Evolutionary conservation across 345 rosid species (phyloP).

Genomic region (Abelmoschus esculentus): DNA sequence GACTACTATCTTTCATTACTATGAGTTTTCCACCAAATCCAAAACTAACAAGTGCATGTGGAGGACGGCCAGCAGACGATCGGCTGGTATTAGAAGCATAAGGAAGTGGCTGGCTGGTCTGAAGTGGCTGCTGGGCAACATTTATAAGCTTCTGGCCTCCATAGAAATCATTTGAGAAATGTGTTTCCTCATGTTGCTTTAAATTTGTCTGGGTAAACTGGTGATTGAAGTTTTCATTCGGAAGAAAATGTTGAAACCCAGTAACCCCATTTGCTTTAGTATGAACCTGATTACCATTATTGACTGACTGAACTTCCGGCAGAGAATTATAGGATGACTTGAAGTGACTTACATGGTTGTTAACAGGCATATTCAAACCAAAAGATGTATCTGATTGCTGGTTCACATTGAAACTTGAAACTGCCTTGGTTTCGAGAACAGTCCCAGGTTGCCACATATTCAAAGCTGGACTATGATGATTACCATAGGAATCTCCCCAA

Average conservation of each 20-base stretch:
- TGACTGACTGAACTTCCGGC: conserved; percentile 24
- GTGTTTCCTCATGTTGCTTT: conserved; percentile 41
- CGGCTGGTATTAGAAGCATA: conserved; percentile 45
- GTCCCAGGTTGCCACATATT: conserved; percentile 44
- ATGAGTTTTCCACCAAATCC: conserved; percentile 96
- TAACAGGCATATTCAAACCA: conserved; percentile 29
- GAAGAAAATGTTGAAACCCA: conserved; percentile 38
- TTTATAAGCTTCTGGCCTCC: conserved; percentile 35
- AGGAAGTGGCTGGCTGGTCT: conserved; percentile 48
- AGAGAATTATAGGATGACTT: conserved; percentile 24
- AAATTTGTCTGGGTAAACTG: conserved; percentile 39
- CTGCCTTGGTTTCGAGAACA: conserved; percentile 24
- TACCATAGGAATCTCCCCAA: conserved; percentile 46
- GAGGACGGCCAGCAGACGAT: conserved; percentile 92
- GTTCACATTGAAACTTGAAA: conserved; percentile 39
- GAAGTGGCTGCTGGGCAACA: conserved; percentile 45
- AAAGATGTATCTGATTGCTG: conserved; percentile 34
- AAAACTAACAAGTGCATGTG: conserved; percentile 79
- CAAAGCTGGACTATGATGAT: conserved; percentile 31
- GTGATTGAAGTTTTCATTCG: conserved; percentile 32
- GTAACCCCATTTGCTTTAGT: conserved; percentile 44
- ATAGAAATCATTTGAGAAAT: conserved; percentile 44
- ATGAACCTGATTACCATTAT: conserved; percentile 28
- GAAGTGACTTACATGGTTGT: conserved; percentile 29
- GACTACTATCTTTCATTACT: conserved; percentile 54